These are phyloP conservation scores for Zymoseptoria passerinii DNA, from an alignment of 2,329 filamentous ascomycete species.

Conservation along the genomic window DNA sequence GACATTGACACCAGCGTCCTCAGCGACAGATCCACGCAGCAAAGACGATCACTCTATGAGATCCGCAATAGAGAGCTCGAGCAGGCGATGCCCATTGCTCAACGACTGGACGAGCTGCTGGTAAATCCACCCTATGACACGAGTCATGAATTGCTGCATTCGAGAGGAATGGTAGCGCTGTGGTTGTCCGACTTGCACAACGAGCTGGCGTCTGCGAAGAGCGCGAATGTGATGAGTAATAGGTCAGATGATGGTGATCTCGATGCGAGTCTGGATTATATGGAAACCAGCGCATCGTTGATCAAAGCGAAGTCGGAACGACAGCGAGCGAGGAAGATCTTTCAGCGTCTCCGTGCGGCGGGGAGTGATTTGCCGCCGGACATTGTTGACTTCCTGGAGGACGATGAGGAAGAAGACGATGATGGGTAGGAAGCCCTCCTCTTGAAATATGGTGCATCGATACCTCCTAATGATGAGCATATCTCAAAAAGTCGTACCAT, in stretches of 20 bases:
- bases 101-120: slow-evolving; percentile 63
- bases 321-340: slow-evolving; percentile 9
- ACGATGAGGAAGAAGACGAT: slow-evolving; percentile 2
- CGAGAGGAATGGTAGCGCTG: slow-evolving; percentile 65
- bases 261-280: not conserved
- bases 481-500: not conserved
- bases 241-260: slow-evolving; percentile 6
- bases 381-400: slow-evolving; percentile 7
- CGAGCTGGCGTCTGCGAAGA: slow-evolving; percentile 1
- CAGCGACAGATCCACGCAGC: slow-evolving; percentile 1
- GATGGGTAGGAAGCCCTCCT: not conserved
- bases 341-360: slow-evolving; percentile 3
- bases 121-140: slow-evolving; percentile 62
- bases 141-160: slow-evolving; percentile 55
- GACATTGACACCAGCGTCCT: not conserved
- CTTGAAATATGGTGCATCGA: not conserved
- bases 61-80: slow-evolving; percentile 39
- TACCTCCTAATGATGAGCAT: not conserved
- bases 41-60: slow-evolving; percentile 24
- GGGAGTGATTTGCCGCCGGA: slow-evolving; percentile 8
- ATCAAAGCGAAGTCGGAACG: slow-evolving; percentile 5
- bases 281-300: slow-evolving; percentile 2
- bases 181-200: slow-evolving; percentile 62
- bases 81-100: slow-evolving; percentile 55
- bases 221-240: not conserved